Percentiles rank a stretch among this genome's conserved stretches.
phyloP scores from a whole-genome alignment of 1,139 yeast species.

The Yamadazyma siamensis region DNA sequence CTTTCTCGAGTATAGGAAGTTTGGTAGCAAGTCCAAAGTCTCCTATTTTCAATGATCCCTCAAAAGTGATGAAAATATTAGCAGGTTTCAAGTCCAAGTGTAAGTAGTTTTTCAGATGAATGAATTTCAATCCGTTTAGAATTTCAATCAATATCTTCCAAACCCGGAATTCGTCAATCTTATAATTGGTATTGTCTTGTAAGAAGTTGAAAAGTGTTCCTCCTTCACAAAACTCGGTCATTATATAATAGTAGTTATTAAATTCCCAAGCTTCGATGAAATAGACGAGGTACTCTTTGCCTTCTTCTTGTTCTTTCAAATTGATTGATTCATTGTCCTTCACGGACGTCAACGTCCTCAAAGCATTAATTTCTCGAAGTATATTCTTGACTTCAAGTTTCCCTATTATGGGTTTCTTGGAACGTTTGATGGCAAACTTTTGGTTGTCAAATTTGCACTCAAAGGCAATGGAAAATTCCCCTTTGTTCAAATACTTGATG shows the following conservation, averaged over 20 bases:
- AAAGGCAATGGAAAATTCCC: slow-evolving; percentile 87
- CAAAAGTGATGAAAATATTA: slow-evolving; percentile 88
- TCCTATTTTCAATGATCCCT: slow-evolving; percentile 84
- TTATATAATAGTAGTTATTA: slow-evolving; percentile 72
- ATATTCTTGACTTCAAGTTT: slow-evolving; percentile 36
- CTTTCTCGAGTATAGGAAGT: slow-evolving; percentile 52
- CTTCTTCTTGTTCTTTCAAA: slow-evolving; percentile 60
- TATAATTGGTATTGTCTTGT: slow-evolving; percentile 66
- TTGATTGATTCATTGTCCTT: slow-evolving; percentile 34
- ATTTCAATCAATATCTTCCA: slow-evolving; percentile 93
- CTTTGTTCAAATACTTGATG: slow-evolving; percentile 71
- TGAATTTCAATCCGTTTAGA: slow-evolving; percentile 71
- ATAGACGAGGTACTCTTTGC: slow-evolving; percentile 75
- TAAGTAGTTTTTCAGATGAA: slow-evolving; percentile 72
- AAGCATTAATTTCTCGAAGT: slow-evolving; percentile 41
- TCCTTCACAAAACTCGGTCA: slow-evolving; percentile 95
- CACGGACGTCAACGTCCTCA: slow-evolving; percentile 39
- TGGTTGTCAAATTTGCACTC: slow-evolving; percentile 65
- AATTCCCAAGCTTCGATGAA: slow-evolving; percentile 86
- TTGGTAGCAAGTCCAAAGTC: slow-evolving; percentile 66
- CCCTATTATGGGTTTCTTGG: slow-evolving; percentile 53
- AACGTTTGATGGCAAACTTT: slow-evolving; percentile 82
- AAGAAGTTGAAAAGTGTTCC: slow-evolving; percentile 84
- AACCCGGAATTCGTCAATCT: slow-evolving; percentile 93
- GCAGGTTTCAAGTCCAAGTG: slow-evolving; percentile 95